A percentile compares a stretch with the other conserved stretches of the same genome.
phyloP scores from a whole-genome alignment of 1,284 basidiomycete genomes.

The Ceratorhiza oryzae-sativae region DNA sequence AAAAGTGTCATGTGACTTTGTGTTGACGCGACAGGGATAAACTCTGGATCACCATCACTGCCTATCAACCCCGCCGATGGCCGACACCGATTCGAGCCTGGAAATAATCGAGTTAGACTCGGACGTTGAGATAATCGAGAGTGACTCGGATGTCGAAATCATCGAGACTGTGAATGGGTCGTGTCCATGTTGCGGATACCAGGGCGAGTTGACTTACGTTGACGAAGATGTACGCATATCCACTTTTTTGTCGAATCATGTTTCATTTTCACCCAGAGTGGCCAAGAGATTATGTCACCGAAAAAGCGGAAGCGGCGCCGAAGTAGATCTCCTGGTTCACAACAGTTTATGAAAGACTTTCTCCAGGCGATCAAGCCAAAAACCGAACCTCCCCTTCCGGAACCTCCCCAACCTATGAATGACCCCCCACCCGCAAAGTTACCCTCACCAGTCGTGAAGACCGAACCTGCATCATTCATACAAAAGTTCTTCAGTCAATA shows the following conservation, averaged over 20 bases:
- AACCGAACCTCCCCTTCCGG: neutral
- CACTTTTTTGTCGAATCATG: neutral
- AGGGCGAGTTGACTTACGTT: neutral
- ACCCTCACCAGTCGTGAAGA: neutral
- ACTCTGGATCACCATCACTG: neutral
- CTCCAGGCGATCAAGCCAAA: neutral
- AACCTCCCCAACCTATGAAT: neutral
- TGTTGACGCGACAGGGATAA: neutral
- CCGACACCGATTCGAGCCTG: neutral
- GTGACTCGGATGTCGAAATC: neutral
- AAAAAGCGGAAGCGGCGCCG: slow-evolving; percentile 4
- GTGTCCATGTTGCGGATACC: slow-evolving; percentile 9
- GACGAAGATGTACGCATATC: neutral
- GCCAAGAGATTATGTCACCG: neutral
- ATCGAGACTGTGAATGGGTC: neutral
- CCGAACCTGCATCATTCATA: neutral
- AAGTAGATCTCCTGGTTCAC: neutral
- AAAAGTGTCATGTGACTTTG: neutral
- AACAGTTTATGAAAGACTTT: neutral
- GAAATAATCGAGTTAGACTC: too few relatives aligned
- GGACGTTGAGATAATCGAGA: too few relatives aligned
- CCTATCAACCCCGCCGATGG: neutral
- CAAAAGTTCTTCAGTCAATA: slow-evolving; percentile 11
- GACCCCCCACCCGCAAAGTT: neutral
- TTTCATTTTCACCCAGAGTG: neutral